A percentile compares a stretch with the other conserved stretches of the same genome.
Conservation (phyloP, 345 rosid genomes). For the Dipteronia dyeriana region DNA sequence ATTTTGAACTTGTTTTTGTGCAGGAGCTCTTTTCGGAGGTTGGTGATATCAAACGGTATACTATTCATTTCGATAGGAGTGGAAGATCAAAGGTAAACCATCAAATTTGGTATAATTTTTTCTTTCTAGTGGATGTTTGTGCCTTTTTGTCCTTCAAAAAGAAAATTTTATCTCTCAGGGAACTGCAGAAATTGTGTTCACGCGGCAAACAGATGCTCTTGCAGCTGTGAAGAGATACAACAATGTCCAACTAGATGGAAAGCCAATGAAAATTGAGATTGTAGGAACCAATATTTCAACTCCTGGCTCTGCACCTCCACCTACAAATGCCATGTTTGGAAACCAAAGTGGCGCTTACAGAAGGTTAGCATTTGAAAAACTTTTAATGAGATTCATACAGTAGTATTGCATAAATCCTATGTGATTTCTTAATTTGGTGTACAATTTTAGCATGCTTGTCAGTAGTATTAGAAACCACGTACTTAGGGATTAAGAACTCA, state of each 20-base stretch:
- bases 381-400: not conserved
- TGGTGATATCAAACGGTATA: constrained; percentile 62
- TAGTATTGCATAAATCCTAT: not conserved
- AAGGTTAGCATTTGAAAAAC: constrained; percentile 30
- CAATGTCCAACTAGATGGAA: constrained; percentile 73
- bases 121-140: constrained; percentile 10
- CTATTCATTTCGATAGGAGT: constrained; percentile 69
- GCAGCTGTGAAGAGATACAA: constrained; percentile 73
- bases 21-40: constrained; percentile 76
- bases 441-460: not conserved
- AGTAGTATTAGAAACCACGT: not conserved
- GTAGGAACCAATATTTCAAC: constrained; percentile 51
- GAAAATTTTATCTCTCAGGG: constrained; percentile 42
- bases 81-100: constrained; percentile 75
- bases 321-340: constrained; percentile 39
- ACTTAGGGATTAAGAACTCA: not conserved
- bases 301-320: constrained; percentile 31
- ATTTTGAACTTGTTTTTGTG: constrained; percentile 14
- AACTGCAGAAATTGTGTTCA: constrained; percentile 67
- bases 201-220: constrained; percentile 50
- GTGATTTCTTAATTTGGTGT: not conserved
- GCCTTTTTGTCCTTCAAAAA: constrained; percentile 16
- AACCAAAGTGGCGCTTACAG: constrained; percentile 34
- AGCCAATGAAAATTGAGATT: constrained; percentile 68
- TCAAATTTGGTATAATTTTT: constrained; percentile 19